Percentiles rank a stretch among this genome's conserved stretches.
phyloP scores from a whole-genome alignment of 2,329 filamentous ascomycete genomes.

The Colletotrichum higginsianum region DNA sequence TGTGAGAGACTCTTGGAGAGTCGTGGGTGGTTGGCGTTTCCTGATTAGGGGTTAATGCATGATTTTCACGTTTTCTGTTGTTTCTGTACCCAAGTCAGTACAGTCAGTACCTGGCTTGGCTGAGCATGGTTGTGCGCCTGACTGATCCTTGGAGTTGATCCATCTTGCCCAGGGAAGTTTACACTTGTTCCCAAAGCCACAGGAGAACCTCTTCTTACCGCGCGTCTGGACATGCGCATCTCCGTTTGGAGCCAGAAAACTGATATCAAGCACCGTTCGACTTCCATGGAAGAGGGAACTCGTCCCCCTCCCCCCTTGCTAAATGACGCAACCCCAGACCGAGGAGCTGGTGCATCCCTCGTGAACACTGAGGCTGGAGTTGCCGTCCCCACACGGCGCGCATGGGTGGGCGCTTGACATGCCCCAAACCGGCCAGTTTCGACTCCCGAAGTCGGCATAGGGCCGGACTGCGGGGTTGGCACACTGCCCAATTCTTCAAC shows the following conservation, averaged over 20 bases:
- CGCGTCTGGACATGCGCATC: not conserved
- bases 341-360: not conserved
- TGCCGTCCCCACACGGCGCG: conserved; percentile 13
- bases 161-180: not conserved
- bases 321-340: conserved; percentile 21
- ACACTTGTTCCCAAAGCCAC: not conserved
- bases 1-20: not conserved
- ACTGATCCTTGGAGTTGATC: conserved; percentile 12
- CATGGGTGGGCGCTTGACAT: conserved; percentile 23
- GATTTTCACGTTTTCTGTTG: not conserved
- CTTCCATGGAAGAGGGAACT: not conserved
- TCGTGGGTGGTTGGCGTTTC: conserved; percentile 7
- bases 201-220: not conserved
- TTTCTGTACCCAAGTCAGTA: not conserved
- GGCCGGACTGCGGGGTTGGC: conserved; percentile 28
- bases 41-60: not conserved
- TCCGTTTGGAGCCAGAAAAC: not conserved
- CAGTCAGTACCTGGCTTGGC: too few species aligned
- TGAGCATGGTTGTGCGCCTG: conserved; percentile 3
- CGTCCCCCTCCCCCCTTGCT: too few species aligned
- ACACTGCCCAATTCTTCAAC: conserved; percentile 18
- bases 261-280: too few species aligned
- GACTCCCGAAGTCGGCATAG: not conserved
- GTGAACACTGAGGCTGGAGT: not conserved
- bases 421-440: conserved; percentile 15